phyloP scores from a whole-genome alignment of 768 basidiomycete species.

The Rhodotorula babjevae region DNA sequence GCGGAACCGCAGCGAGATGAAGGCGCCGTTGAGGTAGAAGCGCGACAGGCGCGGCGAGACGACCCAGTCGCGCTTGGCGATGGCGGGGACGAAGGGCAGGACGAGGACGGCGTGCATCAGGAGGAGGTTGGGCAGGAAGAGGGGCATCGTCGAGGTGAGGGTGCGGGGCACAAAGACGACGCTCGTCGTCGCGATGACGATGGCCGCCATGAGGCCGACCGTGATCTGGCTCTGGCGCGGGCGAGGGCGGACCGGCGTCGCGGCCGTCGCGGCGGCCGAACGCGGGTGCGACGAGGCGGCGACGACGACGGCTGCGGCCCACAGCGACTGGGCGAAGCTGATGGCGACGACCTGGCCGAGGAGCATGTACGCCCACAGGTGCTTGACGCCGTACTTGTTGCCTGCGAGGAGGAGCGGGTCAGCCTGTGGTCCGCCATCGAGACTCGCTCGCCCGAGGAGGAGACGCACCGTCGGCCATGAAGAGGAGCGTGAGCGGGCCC shows the following conservation, averaged over 20 bases:
- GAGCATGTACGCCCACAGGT: slow-evolving; percentile 65
- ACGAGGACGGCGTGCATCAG: slow-evolving; percentile 59
- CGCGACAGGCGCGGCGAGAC: neutral
- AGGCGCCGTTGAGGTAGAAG: slow-evolving; percentile 28
- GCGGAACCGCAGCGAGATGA: slow-evolving; percentile 26
- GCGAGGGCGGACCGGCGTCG: slow-evolving; percentile 19
- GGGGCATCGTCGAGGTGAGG: slow-evolving; percentile 44
- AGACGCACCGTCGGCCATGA: slow-evolving; percentile 55
- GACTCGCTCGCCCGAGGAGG: neutral
- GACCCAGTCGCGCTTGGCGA: slow-evolving; percentile 2
- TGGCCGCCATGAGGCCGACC: slow-evolving; percentile 46
- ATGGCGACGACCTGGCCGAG: slow-evolving; percentile 69
- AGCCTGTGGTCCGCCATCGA: neutral
- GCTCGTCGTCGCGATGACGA: slow-evolving; percentile 53
- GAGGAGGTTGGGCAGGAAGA: slow-evolving; percentile 61
- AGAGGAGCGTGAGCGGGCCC: slow-evolving; percentile 57
- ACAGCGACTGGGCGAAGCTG: slow-evolving; percentile 62
- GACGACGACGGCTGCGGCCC: slow-evolving; percentile 56
- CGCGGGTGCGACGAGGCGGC: slow-evolving; percentile 28
- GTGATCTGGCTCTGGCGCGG: neutral
- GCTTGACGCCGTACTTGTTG: slow-evolving; percentile 51
- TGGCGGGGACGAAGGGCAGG: slow-evolving; percentile 52
- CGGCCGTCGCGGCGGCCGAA: neutral
- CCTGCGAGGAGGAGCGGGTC: slow-evolving; percentile 28
- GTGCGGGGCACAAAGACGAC: slow-evolving; percentile 54